These are phyloP conservation scores for Neonectria ditissima DNA, from an alignment of 2,329 filamentous ascomycete genomes.

Conservation along the genomic window DNA sequence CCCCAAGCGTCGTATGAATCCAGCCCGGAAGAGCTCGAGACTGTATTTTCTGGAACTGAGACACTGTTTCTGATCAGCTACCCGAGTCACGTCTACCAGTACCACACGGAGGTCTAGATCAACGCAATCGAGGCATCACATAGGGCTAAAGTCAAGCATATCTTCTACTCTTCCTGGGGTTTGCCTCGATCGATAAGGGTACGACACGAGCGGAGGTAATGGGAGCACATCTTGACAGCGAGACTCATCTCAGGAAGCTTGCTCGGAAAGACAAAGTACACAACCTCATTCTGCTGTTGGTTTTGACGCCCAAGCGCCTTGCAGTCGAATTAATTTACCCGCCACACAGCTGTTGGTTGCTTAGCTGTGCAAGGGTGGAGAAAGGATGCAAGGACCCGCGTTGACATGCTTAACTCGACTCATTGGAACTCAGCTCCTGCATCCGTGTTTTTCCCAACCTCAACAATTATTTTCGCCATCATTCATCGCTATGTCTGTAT, in stretches of 20 bases:
- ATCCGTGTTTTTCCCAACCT: no score
- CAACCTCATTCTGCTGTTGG: no score
- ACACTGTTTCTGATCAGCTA: slow-evolving; percentile 34
- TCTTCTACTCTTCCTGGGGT: slow-evolving; percentile 35
- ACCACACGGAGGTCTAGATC: slow-evolving; percentile 20
- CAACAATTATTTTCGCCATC: no score
- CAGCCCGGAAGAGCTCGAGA: slow-evolving; percentile 1
- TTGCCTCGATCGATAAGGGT: slow-evolving; percentile 1
- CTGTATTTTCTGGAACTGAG: slow-evolving; percentile 10
- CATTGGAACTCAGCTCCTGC: no score
- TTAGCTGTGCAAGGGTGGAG: no score
- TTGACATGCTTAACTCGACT: no score
- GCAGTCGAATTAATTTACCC: no score
- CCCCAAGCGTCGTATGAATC: background rate
- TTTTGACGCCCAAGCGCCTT: no score
- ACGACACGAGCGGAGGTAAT: slow-evolving; percentile 29
- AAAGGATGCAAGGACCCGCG: no score
- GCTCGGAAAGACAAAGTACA: background rate
- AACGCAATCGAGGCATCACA: slow-evolving; percentile 29
- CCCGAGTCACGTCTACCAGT: slow-evolving; percentile 34
- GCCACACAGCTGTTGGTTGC: no score
- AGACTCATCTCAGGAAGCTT: slow-evolving; percentile 18
- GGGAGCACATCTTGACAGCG: slow-evolving; percentile 34
- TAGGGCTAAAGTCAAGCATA: slow-evolving; percentile 24
- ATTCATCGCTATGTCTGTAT: no score